A percentile compares a stretch with the other conserved stretches of the same genome.
Conservation (phyloP, 441 rosid species). For the Arabidopsis lyrata region DNA sequence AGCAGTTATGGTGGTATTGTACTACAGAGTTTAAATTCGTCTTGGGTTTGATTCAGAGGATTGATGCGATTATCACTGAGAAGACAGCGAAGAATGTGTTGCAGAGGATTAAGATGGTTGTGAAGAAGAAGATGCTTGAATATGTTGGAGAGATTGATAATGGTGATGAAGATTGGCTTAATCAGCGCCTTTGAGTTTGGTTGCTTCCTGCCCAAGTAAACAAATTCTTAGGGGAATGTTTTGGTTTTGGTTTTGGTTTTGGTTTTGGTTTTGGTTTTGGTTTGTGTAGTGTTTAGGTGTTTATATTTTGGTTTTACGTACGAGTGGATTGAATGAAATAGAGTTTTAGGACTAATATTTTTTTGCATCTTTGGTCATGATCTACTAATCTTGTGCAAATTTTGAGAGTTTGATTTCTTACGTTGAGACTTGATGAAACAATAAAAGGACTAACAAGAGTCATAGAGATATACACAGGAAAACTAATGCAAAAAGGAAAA, state of each 20-base stretch:
- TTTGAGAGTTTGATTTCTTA: too few relatives aligned
- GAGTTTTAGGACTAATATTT: too few relatives aligned
- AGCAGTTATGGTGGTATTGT: slow-evolving; percentile 13
- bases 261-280: not conserved
- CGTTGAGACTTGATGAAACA: too few relatives aligned
- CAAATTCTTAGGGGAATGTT: not conserved
- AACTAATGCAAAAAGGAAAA: too few relatives aligned
- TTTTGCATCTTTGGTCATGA: too few relatives aligned
- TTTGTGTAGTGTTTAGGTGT: not conserved
- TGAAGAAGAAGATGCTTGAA: not conserved
- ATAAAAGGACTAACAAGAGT: too few relatives aligned
- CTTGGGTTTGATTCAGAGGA: slow-evolving; percentile 7
- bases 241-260: not conserved
- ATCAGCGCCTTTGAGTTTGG: not conserved
- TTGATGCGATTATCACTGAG: not conserved
- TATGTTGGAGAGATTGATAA: not conserved
- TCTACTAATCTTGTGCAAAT: too few relatives aligned
- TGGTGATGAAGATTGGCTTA: not conserved
- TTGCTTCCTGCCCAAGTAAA: not conserved
- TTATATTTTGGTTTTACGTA: not conserved
- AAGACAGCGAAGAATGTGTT: not conserved
- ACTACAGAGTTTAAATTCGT: not conserved
- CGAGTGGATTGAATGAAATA: too few relatives aligned
- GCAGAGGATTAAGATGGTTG: not conserved
- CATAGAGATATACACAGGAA: too few relatives aligned